Evolutionary conservation across 1,284 basidiomycete species (phyloP).

Genomic region (Thelephora terrestris): DNA sequence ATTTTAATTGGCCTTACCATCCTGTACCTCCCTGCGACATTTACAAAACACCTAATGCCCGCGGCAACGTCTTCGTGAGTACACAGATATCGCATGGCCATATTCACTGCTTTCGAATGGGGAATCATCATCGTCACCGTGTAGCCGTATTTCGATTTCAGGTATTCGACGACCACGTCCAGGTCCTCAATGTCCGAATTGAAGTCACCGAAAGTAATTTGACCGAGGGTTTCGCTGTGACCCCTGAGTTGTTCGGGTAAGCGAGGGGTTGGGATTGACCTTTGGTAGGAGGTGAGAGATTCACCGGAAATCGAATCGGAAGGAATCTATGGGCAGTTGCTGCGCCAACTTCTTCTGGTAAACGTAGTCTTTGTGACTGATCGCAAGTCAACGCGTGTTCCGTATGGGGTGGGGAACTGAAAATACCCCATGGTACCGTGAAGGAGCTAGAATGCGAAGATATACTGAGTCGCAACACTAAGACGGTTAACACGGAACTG

Average conservation of each 20-base stretch:
- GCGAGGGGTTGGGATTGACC: neutral
- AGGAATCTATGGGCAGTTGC: conserved; percentile 65
- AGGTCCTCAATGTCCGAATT: conserved; percentile 55
- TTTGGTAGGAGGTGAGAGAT: conserved; percentile 13
- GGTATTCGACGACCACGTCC: conserved; percentile 48
- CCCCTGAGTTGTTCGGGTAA: conserved; percentile 34
- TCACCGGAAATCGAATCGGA: conserved; percentile 79
- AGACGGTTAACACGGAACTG: conserved; percentile 1
- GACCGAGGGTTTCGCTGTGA: conserved; percentile 64
- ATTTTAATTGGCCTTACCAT: conserved; percentile 43
- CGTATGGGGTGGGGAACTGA: neutral
- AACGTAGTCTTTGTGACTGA: conserved; percentile 75
- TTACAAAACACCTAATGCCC: conserved; percentile 48
- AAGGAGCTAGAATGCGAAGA: conserved; percentile 40
- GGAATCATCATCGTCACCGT: conserved; percentile 56
- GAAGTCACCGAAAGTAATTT: conserved; percentile 47
- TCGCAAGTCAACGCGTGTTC: conserved; percentile 1
- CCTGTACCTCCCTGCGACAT: conserved; percentile 62
- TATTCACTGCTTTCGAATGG: conserved; percentile 66
- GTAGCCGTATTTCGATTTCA: conserved; percentile 51
- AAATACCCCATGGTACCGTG: conserved; percentile 67
- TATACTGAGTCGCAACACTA: neutral
- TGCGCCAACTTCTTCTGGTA: conserved; percentile 67
- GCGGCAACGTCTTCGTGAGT: conserved; percentile 41
- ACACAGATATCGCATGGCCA: conserved; percentile 56